Percentiles rank a stretch among this genome's conserved stretches.
phyloP scores from a whole-genome alignment of 495 filamentous ascomycete genomes.

The Polyplosphaeria fusca region DNA sequence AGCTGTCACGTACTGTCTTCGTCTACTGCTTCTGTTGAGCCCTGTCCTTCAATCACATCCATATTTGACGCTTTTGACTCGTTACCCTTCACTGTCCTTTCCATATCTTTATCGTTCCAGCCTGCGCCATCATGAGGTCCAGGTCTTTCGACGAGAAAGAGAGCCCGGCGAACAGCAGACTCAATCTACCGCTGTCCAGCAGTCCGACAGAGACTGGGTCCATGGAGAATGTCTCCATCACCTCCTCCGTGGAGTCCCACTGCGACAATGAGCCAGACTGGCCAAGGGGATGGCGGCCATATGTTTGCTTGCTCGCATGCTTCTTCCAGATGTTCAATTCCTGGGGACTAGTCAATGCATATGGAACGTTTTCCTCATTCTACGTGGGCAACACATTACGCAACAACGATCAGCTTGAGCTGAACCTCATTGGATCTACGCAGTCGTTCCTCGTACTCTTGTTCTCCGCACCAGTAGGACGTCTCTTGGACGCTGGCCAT shows the following conservation, averaged over 20 bases:
- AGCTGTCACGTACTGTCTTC: neutral
- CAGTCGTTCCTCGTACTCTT: constrained; percentile 42
- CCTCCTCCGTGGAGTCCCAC: neutral
- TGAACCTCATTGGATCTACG: constrained; percentile 45
- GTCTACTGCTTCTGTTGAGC: neutral
- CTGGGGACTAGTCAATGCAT: constrained; percentile 45
- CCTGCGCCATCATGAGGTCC: neutral
- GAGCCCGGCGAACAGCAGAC: constrained; percentile 1
- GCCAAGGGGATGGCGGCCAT: constrained; percentile 43
- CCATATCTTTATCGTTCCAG: neutral
- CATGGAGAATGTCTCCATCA: constrained; percentile 16
- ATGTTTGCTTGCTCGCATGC: constrained; percentile 41
- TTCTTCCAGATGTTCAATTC: constrained; percentile 49
- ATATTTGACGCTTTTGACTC: neutral
- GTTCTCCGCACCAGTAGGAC: constrained; percentile 40
- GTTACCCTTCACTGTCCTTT: neutral
- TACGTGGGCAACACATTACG: constrained; percentile 42
- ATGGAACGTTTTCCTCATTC: constrained; percentile 44
- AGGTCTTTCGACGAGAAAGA: constrained; percentile 8
- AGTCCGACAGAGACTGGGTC: constrained; percentile 14
- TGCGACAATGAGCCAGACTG: constrained; percentile 34
- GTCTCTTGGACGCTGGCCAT: constrained; percentile 45
- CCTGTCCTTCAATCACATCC: neutral
- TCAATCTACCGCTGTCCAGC: constrained; percentile 11
- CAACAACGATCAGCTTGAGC: constrained; percentile 29